Base-by-base conservation (phyloP, 1,139 yeast species). In the Saccharomyces hybrid region DNA sequence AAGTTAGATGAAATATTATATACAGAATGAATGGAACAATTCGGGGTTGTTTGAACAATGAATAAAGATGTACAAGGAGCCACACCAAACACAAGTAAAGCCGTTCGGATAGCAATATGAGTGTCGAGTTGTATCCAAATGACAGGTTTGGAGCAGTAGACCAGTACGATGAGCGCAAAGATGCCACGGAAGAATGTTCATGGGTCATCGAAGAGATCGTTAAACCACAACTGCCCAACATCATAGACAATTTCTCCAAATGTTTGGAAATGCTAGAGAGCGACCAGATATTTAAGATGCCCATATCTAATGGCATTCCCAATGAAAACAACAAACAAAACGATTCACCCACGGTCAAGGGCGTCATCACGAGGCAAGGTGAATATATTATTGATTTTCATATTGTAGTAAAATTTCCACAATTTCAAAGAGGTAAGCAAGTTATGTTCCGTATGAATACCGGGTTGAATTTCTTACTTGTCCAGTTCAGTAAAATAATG, bases 191-290 rank as follows among this genome's bases (percentile, higher is more conserved):
- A 29, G 69, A 72, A 51, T 67, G 64, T 29, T 55, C 53, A 44
- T 73, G 77, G 77, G 61, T 73, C 28, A 65, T 73, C 11, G 61
- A 66, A 12, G 68, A 67, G 28, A 65, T 73, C 11, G 68, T 73
- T 32, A 69, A 67, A 53, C 75, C 76, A 0, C 73, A 71, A 49
- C 55, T 73, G 31, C 75, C 75, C 42, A 65, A 64, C 48, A 62
- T 73, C 2, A 60, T 70, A 3, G 77, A 73, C 38, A 68, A 73
- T n/a, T 64, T 73, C 3, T 64, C 62, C 42, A 60, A 64, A 32
- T 73, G 76, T 54, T 51, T 73, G 2, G 71, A 66, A 14, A 58
- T 69, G 55, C 56, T 73, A 14, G 64, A 67, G 3, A 64, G 70
- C 28, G 63, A 64, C 11, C 63, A 65, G 12, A 58, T 60, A 2